A percentile compares a stretch with the other conserved stretches of the same genome.
These are phyloP conservation scores for Claviceps digitariae DNA, from an alignment of 2,329 filamentous ascomycete genomes.

Conservation along the genomic window DNA sequence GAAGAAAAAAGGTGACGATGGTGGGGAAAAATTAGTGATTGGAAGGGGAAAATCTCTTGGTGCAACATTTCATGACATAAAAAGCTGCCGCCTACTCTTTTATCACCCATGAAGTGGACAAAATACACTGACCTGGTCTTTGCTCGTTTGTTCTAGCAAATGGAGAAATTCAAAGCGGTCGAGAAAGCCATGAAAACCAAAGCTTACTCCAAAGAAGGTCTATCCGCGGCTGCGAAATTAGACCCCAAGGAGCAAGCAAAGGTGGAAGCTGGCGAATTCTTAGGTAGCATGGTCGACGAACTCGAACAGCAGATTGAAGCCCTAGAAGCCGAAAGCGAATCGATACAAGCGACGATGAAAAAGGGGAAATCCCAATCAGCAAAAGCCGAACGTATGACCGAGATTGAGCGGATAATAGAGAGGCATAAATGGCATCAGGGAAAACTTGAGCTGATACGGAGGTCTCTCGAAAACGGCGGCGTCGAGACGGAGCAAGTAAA, in stretches of 20 bases:
- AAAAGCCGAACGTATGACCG: slow-evolving; percentile 77
- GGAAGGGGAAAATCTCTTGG: neutral
- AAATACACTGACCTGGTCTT: neutral
- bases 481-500: slow-evolving; percentile 78
- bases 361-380: slow-evolving; percentile 79
- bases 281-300: slow-evolving; percentile 78
- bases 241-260: slow-evolving; percentile 98
- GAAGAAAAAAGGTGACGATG: neutral
- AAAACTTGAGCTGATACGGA: slow-evolving; percentile 80
- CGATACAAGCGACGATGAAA: slow-evolving; percentile 78
- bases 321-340: slow-evolving; percentile 79
- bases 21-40: neutral
- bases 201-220: slow-evolving; percentile 94
- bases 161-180: slow-evolving; percentile 99
- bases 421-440: slow-evolving; percentile 93
- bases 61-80: neutral
- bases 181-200: slow-evolving; percentile 99
- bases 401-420: slow-evolving; percentile 74
- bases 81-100: neutral
- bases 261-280: slow-evolving; percentile 73
- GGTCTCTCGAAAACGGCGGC: slow-evolving; percentile 83
- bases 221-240: slow-evolving; percentile 81
- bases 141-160: slow-evolving; percentile 49
- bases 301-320: slow-evolving; percentile 88
- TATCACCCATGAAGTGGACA: neutral